Evolutionary conservation across 2,329 filamentous ascomycete genomes (phyloP), one percentile per base, ranked within the genome.

Genomic region (Ilyonectria sp.): DNA sequence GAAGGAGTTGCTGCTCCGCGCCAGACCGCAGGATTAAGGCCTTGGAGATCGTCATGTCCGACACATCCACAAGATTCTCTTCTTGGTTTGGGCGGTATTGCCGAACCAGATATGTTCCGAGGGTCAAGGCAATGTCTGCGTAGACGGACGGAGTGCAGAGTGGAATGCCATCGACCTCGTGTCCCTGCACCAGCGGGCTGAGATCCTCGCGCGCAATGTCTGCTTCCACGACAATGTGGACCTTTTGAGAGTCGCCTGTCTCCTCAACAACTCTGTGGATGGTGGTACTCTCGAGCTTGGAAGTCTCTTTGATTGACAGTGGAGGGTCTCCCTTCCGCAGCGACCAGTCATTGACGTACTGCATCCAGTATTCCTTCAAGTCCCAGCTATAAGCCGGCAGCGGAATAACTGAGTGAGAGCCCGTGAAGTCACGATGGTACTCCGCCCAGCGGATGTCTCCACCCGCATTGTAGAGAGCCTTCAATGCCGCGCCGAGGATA

Each of bases 331-430:
- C 79, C 84, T 94, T 94, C 70, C 87, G 89, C 17, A 94, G 83
- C 11, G 86, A 87, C 91, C 91, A 94, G 79, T 94, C 91, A 67
- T 93, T 91, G 63, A 86, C 80, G 71, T 90, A 90, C 72, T 86
- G 82, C 33, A 89, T 84, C 88, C 88, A 90, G 78, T 94, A 94
- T 70, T 88, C 91, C 84, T 94, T 94, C 73, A 89, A 84, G 73
- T 94, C 91, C 81, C 92, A 95, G 1, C 86, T 86, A 76, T 94
- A 95, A 3, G 87, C 87, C 0, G 93, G 93, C 1, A 94, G 82
- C 2, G 87, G 81, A 6, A 93, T 79, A 13, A 94, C 68, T 6
- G 43, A 56, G 1, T 74, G 70, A 0, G 70, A 62, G 1, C 60
- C 49, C 2, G 58, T 65, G 23, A 74, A 74, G n/a, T 68, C 69